Conservation (phyloP, 495 filamentous ascomycete species). For the Wilcoxina mikolae region DNA sequence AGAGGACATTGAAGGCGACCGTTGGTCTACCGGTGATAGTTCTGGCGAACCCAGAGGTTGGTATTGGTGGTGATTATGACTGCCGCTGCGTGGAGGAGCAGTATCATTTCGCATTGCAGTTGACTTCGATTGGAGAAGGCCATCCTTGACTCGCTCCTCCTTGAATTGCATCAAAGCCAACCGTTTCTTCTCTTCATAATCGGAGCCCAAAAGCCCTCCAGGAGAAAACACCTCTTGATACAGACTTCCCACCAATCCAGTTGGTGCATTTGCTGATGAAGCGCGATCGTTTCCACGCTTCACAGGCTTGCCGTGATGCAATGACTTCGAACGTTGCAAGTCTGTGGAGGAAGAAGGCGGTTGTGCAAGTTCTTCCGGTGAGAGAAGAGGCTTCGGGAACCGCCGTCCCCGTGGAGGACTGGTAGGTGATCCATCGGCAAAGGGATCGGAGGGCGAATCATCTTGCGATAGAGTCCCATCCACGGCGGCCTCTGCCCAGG, state of each 20-base stretch:
- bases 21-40: not conserved
- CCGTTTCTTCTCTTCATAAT: constrained; percentile 24
- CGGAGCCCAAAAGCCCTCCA: constrained; percentile 23
- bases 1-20: not conserved
- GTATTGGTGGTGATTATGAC: not conserved
- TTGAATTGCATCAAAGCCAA: constrained; percentile 18
- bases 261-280: not conserved
- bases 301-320: constrained; percentile 15
- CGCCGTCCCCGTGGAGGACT: constrained; percentile 20
- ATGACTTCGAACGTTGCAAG: constrained; percentile 14
- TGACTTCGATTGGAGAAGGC: not conserved
- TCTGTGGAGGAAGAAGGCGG: constrained; percentile 14
- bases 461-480: no score
- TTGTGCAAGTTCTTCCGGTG: constrained; percentile 23
- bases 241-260: not conserved
- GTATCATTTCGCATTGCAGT: not conserved
- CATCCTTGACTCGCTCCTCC: constrained; percentile 18
- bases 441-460: constrained; percentile 5
- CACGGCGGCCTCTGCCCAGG: constrained; percentile 15
- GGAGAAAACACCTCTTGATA: constrained; percentile 19
- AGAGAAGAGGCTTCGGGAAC: constrained; percentile 22
- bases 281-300: not conserved
- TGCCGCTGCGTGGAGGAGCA: not conserved
- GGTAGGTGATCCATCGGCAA: not conserved
- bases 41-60: not conserved